phyloP scores from a whole-genome alignment of 768 basidiomycete genomes.

The Boletus tomentosulus region DNA sequence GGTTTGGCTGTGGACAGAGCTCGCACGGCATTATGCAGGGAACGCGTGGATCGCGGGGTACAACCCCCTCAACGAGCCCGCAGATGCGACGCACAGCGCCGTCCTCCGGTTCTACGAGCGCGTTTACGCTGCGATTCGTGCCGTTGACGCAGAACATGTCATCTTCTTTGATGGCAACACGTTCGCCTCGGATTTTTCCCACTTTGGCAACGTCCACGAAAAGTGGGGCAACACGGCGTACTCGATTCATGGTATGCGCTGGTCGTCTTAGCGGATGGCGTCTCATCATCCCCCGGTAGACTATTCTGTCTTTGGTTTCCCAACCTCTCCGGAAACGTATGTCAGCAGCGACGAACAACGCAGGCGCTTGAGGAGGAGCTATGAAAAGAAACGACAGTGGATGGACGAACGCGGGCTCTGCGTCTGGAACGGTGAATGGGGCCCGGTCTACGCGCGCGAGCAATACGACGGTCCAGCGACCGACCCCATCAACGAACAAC shows the following conservation, averaged over 20 bases:
- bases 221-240: constrained; percentile 71
- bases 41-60: constrained; percentile 86
- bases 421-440: constrained; percentile 83
- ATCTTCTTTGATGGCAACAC: constrained; percentile 86
- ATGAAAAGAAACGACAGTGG: constrained; percentile 73
- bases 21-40: constrained; percentile 70
- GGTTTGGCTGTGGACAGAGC: constrained; percentile 72
- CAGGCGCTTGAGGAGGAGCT: constrained; percentile 49
- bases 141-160: constrained; percentile 63
- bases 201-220: constrained; percentile 59
- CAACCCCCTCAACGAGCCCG: constrained; percentile 80
- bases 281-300: constrained; percentile 11
- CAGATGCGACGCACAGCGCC: constrained; percentile 63
- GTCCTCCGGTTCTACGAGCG: constrained; percentile 66
- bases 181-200: constrained; percentile 74
- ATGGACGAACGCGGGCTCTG: constrained; percentile 64
- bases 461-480: constrained; percentile 56
- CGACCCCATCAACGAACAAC: constrained; percentile 58
- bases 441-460: constrained; percentile 71
- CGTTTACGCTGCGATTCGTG: constrained; percentile 66
- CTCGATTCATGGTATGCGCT: constrained; percentile 59
- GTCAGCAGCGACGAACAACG: constrained; percentile 50
- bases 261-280: not conserved
- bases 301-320: constrained; percentile 60
- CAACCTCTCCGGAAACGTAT: constrained; percentile 52